Conservation (phyloP, 148 eudicot species). For the Diospyros lotus region DNA sequence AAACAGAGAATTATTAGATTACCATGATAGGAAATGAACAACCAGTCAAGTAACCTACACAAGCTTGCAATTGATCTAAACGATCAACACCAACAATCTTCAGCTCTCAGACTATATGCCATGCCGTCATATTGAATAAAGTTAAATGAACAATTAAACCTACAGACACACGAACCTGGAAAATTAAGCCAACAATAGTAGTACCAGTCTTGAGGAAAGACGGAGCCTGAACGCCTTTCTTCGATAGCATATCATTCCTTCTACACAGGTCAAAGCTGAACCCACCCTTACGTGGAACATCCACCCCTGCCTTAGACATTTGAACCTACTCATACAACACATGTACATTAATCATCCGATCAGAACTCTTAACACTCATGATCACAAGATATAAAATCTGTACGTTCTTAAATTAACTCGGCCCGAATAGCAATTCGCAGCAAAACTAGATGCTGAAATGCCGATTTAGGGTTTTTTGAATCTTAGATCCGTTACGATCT, state of each 20-base stretch:
- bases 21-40: not conserved
- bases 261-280: constrained; percentile 69
- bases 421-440: not conserved
- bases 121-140: not conserved
- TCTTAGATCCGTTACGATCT: not conserved
- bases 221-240: constrained; percentile 53
- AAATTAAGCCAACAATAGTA: constrained; percentile 76
- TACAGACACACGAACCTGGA: constrained; percentile 34
- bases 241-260: constrained; percentile 63
- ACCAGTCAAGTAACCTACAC: not conserved
- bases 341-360: no score
- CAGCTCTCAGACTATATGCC: not conserved
- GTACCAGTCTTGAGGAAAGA: constrained; percentile 74
- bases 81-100: not conserved
- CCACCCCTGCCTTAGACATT: constrained; percentile 42
- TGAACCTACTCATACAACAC: not conserved
- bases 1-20: not conserved
- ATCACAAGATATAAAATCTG: not conserved
- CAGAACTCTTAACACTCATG: not conserved
- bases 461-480: not conserved
- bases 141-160: not conserved
- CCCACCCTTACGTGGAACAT: constrained; percentile 64
- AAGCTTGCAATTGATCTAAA: not conserved
- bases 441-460: not conserved
- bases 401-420: not conserved